These are phyloP conservation scores for Henckelia pumila DNA, from an alignment of 257 asterid genomes.

Conservation along the genomic window DNA sequence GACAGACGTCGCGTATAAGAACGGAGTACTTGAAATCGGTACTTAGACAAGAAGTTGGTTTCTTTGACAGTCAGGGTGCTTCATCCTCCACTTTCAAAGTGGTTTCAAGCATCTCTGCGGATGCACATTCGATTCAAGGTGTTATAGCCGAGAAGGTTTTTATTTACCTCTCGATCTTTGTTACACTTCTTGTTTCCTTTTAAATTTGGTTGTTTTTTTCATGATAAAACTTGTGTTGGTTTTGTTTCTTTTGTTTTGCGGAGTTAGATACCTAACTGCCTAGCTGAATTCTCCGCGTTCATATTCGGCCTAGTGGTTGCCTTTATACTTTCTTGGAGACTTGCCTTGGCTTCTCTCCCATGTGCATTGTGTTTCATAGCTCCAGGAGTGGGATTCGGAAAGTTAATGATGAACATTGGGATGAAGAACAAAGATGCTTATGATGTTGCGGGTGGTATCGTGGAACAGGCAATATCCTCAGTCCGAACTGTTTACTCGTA, in stretches of 20 bases:
- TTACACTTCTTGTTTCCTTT: background rate
- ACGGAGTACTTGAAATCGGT: slow-evolving; percentile 60
- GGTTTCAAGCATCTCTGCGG: slow-evolving; percentile 62
- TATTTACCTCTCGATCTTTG: background rate
- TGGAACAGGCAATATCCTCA: slow-evolving; percentile 69
- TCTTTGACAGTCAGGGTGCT: slow-evolving; percentile 55
- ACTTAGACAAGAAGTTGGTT: slow-evolving; percentile 72
- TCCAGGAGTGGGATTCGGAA: slow-evolving; percentile 66
- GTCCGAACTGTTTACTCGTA: slow-evolving; percentile 71
- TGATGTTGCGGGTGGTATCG: slow-evolving; percentile 58
- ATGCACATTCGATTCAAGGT: slow-evolving; percentile 65
- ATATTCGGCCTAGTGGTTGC: slow-evolving; percentile 46
- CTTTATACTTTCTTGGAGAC: slow-evolving; percentile 73
- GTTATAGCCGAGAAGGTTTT: slow-evolving; percentile 74
- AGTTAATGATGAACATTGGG: slow-evolving; percentile 53
- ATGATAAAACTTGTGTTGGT: background rate
- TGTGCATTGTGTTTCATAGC: slow-evolving; percentile 52
- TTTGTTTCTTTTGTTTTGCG: background rate
- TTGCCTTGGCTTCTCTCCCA: slow-evolving; percentile 67
- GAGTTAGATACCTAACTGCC: slow-evolving; percentile 59
- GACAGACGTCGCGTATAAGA: slow-evolving; percentile 65
- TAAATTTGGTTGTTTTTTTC: background rate
- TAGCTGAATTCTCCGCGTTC: slow-evolving; percentile 53
- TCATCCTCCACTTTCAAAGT: slow-evolving; percentile 65
- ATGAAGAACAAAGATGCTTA: slow-evolving; percentile 50